These are phyloP conservation scores for Xylaria sp. DNA, from an alignment of 2,329 filamentous ascomycete genomes.

Conservation along the genomic window DNA sequence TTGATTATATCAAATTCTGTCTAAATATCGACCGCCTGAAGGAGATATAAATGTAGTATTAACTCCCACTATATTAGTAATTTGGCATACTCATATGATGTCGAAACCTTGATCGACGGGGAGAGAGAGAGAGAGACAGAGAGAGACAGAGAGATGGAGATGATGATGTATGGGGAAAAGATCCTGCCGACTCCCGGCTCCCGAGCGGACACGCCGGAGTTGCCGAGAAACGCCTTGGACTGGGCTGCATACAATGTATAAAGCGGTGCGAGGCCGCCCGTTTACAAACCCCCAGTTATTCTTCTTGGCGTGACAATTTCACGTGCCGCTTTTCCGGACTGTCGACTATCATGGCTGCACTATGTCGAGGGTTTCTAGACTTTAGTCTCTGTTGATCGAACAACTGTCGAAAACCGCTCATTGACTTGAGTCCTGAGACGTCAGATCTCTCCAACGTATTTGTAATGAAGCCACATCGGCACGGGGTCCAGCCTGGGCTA, in stretches of 20 bases:
- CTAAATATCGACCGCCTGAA: too few species aligned
- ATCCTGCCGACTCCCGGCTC: conserved; percentile 26
- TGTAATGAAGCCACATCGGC: background rate
- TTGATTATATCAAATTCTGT: too few species aligned
- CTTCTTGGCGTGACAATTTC: conserved; percentile 18
- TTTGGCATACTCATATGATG: too few species aligned
- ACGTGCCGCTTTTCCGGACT: conserved; percentile 35
- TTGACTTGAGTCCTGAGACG: background rate
- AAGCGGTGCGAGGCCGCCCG: conserved; percentile 28
- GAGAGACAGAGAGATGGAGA: too few species aligned
- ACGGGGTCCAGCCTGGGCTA: background rate
- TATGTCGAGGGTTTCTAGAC: background rate
- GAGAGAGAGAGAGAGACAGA: too few species aligned
- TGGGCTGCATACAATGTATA: conserved; percentile 20
- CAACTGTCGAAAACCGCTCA: background rate
- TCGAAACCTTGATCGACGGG: too few species aligned
- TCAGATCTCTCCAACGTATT: background rate
- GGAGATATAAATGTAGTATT: too few species aligned
- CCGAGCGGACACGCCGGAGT: conserved; percentile 20
- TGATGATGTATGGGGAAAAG: background rate
- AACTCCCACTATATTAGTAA: too few species aligned
- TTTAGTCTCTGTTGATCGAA: background rate
- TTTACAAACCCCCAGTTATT: conserved; percentile 27
- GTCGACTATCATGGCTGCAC: background rate
- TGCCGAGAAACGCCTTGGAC: conserved; percentile 12